A percentile compares a stretch with the other conserved stretches of the same genome.
Conservation (phyloP, 192 early-diverging fungal species). For the Umbelopsis sp. region DNA sequence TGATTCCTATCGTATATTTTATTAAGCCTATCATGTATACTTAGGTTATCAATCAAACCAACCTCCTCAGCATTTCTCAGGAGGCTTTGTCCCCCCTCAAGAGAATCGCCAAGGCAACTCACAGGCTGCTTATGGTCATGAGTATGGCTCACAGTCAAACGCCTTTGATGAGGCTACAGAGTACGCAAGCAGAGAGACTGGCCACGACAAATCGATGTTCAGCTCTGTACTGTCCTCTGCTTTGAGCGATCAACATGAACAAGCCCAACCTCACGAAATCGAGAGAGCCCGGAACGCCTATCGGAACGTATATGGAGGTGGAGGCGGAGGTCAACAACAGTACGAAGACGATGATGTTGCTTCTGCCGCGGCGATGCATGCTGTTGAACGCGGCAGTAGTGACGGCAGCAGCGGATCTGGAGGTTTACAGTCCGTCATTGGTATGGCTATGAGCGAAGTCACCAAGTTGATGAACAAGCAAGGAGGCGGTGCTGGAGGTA, state of each 20-base stretch:
- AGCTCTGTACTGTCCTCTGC: constrained; percentile 3
- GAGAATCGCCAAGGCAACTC: neutral
- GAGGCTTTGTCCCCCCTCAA: constrained; percentile 3
- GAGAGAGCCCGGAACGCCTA: neutral
- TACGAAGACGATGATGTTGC: neutral
- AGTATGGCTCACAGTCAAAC: neutral
- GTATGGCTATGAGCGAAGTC: constrained; percentile 18
- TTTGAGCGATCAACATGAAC: constrained; percentile 1
- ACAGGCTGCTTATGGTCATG: constrained; percentile 9
- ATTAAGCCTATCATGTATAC: neutral
- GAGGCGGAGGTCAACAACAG: neutral
- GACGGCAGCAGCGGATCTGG: neutral
- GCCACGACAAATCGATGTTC: constrained; percentile 12
- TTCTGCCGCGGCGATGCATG: constrained; percentile 14
- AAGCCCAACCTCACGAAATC: constrained; percentile 13
- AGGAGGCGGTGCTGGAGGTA: neutral
- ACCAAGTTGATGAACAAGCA: constrained; percentile 7
- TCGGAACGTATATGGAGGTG: neutral
- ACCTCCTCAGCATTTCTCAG: neutral
- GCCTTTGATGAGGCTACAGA: constrained; percentile 15
- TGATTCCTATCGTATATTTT: neutral
- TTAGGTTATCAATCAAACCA: neutral
- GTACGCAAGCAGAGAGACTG: constrained; percentile 2
- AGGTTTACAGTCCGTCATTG: constrained; percentile 3
- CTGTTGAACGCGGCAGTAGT: neutral